Base-by-base conservation (phyloP, 441 rosid species). In the Mallotus japonicus region DNA sequence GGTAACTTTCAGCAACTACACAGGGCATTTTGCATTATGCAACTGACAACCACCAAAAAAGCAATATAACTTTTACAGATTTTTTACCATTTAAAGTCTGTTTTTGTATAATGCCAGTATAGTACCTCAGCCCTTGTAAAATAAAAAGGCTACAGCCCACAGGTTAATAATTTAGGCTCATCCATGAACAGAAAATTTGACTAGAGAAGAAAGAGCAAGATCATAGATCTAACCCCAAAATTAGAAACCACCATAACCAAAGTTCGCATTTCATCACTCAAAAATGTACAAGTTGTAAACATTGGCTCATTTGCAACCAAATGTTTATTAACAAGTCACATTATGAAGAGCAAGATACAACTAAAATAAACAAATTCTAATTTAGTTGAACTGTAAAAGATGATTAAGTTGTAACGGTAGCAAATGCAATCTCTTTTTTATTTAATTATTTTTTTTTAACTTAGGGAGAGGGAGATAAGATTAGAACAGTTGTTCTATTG, bases 31-130 rank as follows among this genome's bases (percentile, higher is more conserved):
- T 62, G 73, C 67, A 63, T 69, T 4, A 55, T 62, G 69, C 58
- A 19, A 58, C 65, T 75, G 78, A 75, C 70, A 54, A 40, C 44
- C 17, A 44, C 65, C 61, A 34, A 69, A 68, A 62, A 63, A 46
- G 70, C 57, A 70, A 44, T 12, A 11, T 10, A 53, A 24, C 73
- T 55, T 69, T 57, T 51, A 6, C 69, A 44, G 40, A 67, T 53
- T 46, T 62, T 51, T 69, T 34, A 49, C 70, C 50, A 34, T 42
- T 54, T 62, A 1, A 37, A 37, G 5, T 37, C 19, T 11, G 65
- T 34, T 17, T 67, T n/a, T 67, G 12, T 3, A 54, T n/a, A 57
- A 17, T n/a, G 7, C 13, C 13, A 54, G 19, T 13, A 28, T 14
- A 24, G 57, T 37, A 17, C 61, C 40, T 44, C 51, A 19, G 40